These are phyloP conservation scores for Limonium bicolor DNA, from an alignment of 148 eudicot genomes.

Conservation along the genomic window DNA sequence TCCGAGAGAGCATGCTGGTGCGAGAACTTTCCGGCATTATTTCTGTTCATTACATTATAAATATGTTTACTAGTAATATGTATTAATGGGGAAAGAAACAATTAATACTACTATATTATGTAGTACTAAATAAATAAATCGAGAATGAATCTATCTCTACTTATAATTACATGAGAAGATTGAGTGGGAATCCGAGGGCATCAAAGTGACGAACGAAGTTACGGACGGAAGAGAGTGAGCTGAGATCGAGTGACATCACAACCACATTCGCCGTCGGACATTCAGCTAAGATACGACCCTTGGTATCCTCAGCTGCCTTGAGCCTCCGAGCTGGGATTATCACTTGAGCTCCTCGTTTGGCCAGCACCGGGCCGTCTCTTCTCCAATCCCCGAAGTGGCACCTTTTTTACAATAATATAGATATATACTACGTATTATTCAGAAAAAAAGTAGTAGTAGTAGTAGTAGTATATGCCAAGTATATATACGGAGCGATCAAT, in stretches of 20 bases:
- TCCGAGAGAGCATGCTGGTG: constrained; percentile 57
- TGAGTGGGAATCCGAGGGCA: constrained; percentile 61
- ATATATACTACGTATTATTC: constrained; percentile 4
- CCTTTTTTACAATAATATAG: constrained; percentile 15
- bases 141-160: too few species aligned
- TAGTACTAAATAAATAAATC: too few species aligned
- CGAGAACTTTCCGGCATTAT: constrained; percentile 89
- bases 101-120: too few species aligned
- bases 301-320: constrained; percentile 70
- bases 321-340: constrained; percentile 57
- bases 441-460: constrained; percentile 2
- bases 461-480: too few species aligned
- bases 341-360: constrained; percentile 61
- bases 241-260: constrained; percentile 76
- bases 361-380: constrained; percentile 85
- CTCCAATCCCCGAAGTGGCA: constrained; percentile 96
- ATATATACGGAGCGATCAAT: too few species aligned
- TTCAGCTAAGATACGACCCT: constrained; percentile 44
- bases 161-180: constrained; percentile 64
- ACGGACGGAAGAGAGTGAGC: constrained; percentile 61
- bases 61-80: too few species aligned
- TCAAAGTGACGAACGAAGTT: constrained; percentile 45
- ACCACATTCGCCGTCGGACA: constrained; percentile 41
- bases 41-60: constrained; percentile 53
- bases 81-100: too few species aligned